A percentile compares a stretch with the other conserved stretches of the same genome.
phyloP scores from a whole-genome alignment of 2,329 filamentous ascomycete genomes.

The Knoxdaviesia capensis region DNA sequence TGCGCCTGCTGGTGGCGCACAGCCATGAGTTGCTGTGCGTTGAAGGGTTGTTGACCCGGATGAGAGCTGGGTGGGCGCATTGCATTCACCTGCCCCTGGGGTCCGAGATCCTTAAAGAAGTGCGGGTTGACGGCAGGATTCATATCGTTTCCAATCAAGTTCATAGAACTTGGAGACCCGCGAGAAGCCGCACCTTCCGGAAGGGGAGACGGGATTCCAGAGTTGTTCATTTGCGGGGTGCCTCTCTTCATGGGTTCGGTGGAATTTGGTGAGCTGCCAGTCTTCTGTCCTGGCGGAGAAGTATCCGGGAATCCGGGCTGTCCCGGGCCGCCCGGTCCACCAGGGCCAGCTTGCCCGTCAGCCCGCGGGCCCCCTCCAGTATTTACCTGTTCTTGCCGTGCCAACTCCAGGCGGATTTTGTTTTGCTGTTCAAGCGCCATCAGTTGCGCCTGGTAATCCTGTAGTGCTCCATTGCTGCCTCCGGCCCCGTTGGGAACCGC shows the following conservation, averaged over 20 bases:
- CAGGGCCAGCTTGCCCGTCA: conserved; percentile 29
- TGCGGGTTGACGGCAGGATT: conserved; percentile 39
- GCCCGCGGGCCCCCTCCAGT: conserved; percentile 27
- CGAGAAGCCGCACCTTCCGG: conserved; percentile 48
- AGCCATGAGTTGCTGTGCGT: conserved; percentile 38
- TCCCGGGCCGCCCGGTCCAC: conserved; percentile 35
- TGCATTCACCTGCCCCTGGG: conserved; percentile 35
- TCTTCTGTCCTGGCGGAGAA: conserved; percentile 47
- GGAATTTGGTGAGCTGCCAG: conserved; percentile 57
- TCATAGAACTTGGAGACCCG: conserved; percentile 43
- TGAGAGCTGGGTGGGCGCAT: conserved; percentile 54
- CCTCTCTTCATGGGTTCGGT: conserved; percentile 62
- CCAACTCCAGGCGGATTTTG: conserved; percentile 71
- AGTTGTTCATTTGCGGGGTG: conserved; percentile 51
- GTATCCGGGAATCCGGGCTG: conserved; percentile 46
- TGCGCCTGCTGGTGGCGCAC: conserved; percentile 16
- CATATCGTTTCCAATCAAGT: conserved; percentile 42
- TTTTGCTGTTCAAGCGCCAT: conserved; percentile 79
- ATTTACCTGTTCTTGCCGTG: conserved; percentile 56
- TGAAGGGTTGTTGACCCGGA: conserved; percentile 29
- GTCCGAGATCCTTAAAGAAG: conserved; percentile 37
- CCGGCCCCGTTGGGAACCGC: conserved; percentile 24
- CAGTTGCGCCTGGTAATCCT: conserved; percentile 79
- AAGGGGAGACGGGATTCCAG: conserved; percentile 49
- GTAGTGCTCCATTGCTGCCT: conserved; percentile 33